Conservation (phyloP, 169 alveolate species). For the Eimeria tenella region DNA sequence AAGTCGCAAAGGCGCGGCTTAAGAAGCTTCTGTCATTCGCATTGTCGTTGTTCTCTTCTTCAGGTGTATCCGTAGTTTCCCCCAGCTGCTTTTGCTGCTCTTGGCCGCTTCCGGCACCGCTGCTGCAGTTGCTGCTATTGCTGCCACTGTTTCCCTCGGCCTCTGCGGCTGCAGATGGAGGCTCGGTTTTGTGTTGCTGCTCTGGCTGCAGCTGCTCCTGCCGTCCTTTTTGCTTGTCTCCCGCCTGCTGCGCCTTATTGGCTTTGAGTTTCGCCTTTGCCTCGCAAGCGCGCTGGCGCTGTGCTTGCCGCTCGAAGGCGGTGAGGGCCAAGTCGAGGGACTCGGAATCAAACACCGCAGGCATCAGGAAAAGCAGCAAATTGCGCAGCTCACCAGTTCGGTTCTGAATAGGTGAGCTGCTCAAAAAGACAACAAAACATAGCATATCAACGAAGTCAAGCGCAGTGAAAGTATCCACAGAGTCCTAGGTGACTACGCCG, state of each 20-base stretch:
- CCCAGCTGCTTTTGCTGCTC: background rate
- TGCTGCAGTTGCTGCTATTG: conserved; percentile 10
- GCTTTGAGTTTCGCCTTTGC: conserved; percentile 32
- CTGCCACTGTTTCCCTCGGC: conserved; percentile 37
- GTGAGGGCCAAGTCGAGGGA: conserved; percentile 86
- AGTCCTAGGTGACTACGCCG: too few species aligned
- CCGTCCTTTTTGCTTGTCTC: background rate
- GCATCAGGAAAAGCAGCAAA: conserved; percentile 92
- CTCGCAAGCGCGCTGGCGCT: conserved; percentile 61
- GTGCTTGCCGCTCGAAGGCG: conserved; percentile 81
- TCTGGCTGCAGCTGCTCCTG: background rate
- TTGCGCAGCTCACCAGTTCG: conserved; percentile 92
- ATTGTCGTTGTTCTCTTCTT: conserved; percentile 11
- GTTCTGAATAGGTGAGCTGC: conserved; percentile 92
- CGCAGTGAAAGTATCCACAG: too few species aligned
- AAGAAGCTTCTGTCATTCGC: background rate
- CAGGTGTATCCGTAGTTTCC: background rate
- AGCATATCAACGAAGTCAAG: background rate
- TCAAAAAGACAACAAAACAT: background rate
- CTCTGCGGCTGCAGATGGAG: background rate
- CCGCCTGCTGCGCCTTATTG: background rate
- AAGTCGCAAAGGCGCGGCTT: background rate
- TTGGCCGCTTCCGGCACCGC: background rate
- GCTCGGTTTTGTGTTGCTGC: background rate
- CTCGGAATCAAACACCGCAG: conserved; percentile 89